A percentile compares a stretch with the other conserved stretches of the same genome.
phyloP scores from a whole-genome alignment of 225 moss, liverwort and hornwort species.

The Lunularia cruciata region DNA sequence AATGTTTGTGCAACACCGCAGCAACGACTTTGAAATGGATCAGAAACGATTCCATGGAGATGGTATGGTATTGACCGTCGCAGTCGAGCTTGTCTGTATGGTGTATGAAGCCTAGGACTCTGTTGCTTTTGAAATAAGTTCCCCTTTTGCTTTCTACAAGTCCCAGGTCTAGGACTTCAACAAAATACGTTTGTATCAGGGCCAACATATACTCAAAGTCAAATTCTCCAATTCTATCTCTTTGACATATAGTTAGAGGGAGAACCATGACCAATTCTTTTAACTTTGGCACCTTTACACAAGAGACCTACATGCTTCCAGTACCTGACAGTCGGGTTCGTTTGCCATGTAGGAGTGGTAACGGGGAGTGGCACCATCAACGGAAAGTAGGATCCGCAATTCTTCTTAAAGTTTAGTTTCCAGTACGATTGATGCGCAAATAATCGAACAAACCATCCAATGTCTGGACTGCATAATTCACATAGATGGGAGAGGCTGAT shows the following conservation, averaged over 20 bases:
- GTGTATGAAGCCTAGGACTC: not conserved
- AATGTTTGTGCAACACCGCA: conserved; percentile 41
- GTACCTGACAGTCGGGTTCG: not conserved
- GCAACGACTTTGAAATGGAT: conserved; percentile 39
- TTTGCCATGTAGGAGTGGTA: conserved; percentile 29
- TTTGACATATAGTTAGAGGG: not conserved
- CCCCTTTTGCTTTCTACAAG: not conserved
- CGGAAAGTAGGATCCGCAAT: conserved; percentile 19
- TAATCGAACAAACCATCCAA: no score
- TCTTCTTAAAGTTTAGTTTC: not conserved
- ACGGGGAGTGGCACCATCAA: conserved; percentile 47
- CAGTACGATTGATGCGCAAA: not conserved
- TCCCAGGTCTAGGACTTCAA: not conserved
- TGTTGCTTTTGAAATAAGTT: not conserved
- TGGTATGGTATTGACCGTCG: conserved; percentile 16
- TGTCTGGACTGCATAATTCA: no score
- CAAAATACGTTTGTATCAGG: not conserved
- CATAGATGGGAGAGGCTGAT: no score
- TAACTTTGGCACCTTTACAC: not conserved
- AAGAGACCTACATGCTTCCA: not conserved
- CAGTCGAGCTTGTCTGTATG: not conserved
- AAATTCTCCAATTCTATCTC: not conserved
- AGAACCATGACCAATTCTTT: not conserved
- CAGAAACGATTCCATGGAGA: conserved; percentile 34
- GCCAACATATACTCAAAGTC: no score